Evolutionary conservation across 306 rosid species (phyloP).

Genomic region (Acmispon strigosus): DNA sequence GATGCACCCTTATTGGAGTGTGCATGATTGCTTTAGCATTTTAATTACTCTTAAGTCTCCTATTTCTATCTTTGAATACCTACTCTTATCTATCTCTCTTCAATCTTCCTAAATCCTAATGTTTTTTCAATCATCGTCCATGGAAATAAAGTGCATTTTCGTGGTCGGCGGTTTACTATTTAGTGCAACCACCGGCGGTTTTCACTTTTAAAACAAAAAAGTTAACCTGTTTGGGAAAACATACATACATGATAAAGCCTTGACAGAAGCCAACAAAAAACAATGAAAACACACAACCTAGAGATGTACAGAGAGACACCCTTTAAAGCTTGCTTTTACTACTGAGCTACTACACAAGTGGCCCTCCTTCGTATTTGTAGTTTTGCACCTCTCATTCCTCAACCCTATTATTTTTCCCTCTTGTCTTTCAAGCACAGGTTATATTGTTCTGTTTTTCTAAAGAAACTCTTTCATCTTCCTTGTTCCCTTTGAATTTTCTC

Average conservation of each 20-base stretch:
- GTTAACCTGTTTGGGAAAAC: background rate
- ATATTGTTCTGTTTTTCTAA: conserved; percentile 19
- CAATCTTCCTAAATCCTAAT: background rate
- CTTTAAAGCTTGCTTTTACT: conserved; percentile 39
- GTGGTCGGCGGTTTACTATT: no score
- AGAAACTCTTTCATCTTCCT: background rate
- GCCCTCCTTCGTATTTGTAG: conserved; percentile 37
- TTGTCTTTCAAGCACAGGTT: conserved; percentile 19
- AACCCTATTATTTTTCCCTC: conserved; percentile 14
- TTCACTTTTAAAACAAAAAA: no score
- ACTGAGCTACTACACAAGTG: conserved; percentile 45
- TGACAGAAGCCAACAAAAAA: conserved; percentile 35
- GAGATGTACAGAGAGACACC: conserved; percentile 28
- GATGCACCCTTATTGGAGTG: conserved; percentile 9
- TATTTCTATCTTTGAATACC: background rate
- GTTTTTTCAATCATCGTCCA: no score
- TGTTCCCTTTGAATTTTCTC: conserved; percentile 9
- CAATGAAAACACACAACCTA: conserved; percentile 24
- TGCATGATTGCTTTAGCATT: background rate
- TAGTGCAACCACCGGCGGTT: no score
- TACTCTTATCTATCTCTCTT: background rate
- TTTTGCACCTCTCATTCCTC: conserved; percentile 19
- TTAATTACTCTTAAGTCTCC: background rate
- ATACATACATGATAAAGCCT: background rate
- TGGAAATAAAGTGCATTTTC: no score